Conservation (phyloP, 257 asterid genomes). For the Osmanthus fragrans region DNA sequence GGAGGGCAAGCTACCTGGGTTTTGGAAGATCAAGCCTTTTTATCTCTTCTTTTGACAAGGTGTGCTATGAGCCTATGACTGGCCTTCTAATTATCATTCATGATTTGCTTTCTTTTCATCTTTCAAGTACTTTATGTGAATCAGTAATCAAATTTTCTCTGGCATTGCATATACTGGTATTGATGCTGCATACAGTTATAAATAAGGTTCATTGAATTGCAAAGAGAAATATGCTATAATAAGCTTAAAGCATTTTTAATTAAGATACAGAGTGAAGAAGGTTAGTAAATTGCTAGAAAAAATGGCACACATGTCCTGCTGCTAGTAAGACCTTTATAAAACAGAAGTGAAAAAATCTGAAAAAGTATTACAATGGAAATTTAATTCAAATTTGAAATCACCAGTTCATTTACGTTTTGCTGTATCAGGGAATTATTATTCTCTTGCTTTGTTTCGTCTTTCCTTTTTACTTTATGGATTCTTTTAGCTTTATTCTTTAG, state of each 20-base stretch:
- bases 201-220: not conserved
- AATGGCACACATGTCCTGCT: not conserved
- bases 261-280: not conserved
- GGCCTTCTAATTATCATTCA: not conserved
- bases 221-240: not conserved
- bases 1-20: slow-evolving; percentile 37
- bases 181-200: not conserved
- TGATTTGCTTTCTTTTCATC: not conserved
- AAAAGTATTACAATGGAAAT: not conserved
- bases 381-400: not conserved
- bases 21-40: slow-evolving; percentile 37
- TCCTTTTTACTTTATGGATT: no score
- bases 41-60: slow-evolving; percentile 40
- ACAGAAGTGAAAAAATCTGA: not conserved
- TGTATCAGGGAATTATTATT: no score
- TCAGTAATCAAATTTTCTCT: not conserved
- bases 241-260: not conserved
- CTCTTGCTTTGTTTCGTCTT: not conserved
- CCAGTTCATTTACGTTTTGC: no score
- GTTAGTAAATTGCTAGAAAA: not conserved
- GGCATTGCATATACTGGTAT: not conserved
- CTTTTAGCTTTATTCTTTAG: no score
- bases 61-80: slow-evolving; percentile 8
- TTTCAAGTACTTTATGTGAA: not conserved
- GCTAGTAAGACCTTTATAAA: not conserved